These are phyloP conservation scores for Saitozyma podzolica DNA, from an alignment of 768 basidiomycete species.

Conservation along the genomic window DNA sequence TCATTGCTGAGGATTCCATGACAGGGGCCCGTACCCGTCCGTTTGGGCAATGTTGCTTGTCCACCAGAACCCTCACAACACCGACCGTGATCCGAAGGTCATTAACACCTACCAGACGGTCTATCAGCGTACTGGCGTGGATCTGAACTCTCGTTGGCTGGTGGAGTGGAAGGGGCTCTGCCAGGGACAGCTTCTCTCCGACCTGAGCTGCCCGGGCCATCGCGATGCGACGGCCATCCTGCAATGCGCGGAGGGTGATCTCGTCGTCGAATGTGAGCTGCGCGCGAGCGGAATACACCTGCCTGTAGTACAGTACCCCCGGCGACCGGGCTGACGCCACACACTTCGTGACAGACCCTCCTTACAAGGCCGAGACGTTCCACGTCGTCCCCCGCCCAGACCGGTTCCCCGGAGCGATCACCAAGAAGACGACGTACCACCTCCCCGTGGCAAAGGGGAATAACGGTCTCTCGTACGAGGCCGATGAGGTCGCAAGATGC, in stretches of 20 bases:
- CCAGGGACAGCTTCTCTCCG: slow-evolving; percentile 54
- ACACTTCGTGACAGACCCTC: slow-evolving; percentile 15
- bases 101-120: slow-evolving; percentile 74
- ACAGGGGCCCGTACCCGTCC: slow-evolving; percentile 28
- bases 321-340: neutral
- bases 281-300: too few relatives aligned
- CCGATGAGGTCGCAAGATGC: slow-evolving; percentile 82
- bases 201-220: slow-evolving; percentile 24
- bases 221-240: slow-evolving; percentile 55
- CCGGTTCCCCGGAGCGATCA: slow-evolving; percentile 57
- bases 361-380: slow-evolving; percentile 31
- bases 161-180: slow-evolving; percentile 68
- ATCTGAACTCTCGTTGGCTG: slow-evolving; percentile 72
- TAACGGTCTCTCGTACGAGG: slow-evolving; percentile 83
- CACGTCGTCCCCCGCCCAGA: slow-evolving; percentile 32
- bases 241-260: slow-evolving; percentile 71
- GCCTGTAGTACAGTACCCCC: too few relatives aligned
- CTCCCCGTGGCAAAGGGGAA: slow-evolving; percentile 34
- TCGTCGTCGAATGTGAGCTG: slow-evolving; percentile 58
- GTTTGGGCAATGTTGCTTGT: slow-evolving; percentile 70
- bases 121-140: slow-evolving; percentile 70
- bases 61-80: slow-evolving; percentile 77
- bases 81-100: slow-evolving; percentile 59
- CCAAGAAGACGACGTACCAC: slow-evolving; percentile 59
- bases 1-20: neutral